Conservation (phyloP, 176 grass and related monocot species). For the Oryza glaberrima region DNA sequence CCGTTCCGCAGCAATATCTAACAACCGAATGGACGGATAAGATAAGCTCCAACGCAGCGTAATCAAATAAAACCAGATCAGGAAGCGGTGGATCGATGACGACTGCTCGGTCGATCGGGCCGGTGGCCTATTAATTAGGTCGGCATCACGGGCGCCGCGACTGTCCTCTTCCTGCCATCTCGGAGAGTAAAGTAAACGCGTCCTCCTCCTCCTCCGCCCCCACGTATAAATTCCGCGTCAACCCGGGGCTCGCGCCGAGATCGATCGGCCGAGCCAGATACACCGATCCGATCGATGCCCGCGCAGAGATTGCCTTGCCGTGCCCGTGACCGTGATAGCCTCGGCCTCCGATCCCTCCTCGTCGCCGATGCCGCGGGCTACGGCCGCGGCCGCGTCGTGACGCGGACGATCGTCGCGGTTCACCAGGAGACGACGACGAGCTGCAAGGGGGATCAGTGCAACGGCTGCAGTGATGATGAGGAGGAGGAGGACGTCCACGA, state of each 20-base stretch:
- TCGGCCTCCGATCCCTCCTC: constrained; percentile 42
- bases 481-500: background rate
- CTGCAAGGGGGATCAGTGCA: background rate
- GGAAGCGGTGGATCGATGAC: too few relatives aligned
- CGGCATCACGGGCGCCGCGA: constrained; percentile 24
- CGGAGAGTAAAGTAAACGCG: background rate
- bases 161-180: constrained; percentile 26
- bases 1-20: too few relatives aligned
- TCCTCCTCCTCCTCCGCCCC: background rate
- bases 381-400: background rate
- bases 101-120: too few relatives aligned
- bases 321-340: background rate
- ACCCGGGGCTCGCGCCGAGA: background rate
- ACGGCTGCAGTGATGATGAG: background rate
- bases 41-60: too few relatives aligned
- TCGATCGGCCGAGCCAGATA: background rate
- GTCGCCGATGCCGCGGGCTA: background rate
- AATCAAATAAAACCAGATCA: too few relatives aligned
- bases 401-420: background rate
- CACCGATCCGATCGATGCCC: constrained; percentile 10
- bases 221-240: constrained; percentile 45
- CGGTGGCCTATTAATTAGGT: constrained; percentile 29
- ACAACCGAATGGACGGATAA: too few relatives aligned
- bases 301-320: constrained; percentile 22
- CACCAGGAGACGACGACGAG: background rate